Conservation (phyloP, 2,329 filamentous ascomycete genomes). For the Ophiostoma ips region DNA sequence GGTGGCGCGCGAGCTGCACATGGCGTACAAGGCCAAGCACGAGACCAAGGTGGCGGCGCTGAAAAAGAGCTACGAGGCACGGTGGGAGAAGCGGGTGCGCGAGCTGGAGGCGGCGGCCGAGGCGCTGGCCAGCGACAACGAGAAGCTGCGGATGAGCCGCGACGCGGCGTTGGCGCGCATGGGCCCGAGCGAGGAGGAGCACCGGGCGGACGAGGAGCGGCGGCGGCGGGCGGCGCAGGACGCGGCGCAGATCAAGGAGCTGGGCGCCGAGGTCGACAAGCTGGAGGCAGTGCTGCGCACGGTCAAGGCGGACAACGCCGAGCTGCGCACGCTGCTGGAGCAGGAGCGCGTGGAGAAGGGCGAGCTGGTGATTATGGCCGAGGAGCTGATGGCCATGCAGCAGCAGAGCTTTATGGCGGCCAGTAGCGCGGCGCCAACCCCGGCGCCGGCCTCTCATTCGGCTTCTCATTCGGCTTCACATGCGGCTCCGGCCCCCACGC, state of each 20-base stretch:
- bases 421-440: background rate
- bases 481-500: background rate
- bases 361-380: slow-evolving; percentile 65
- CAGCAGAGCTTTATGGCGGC: slow-evolving; percentile 33
- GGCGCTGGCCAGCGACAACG: slow-evolving; percentile 58
- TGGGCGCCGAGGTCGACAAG: slow-evolving; percentile 61
- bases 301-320: slow-evolving; percentile 55
- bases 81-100: slow-evolving; percentile 77
- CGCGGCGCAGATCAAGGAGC: slow-evolving; percentile 51
- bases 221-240: slow-evolving; percentile 47
- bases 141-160: slow-evolving; percentile 51
- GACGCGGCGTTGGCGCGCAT: slow-evolving; percentile 52
- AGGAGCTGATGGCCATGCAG: slow-evolving; percentile 64
- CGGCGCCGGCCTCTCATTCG: background rate
- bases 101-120: slow-evolving; percentile 63
- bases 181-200: slow-evolving; percentile 27
- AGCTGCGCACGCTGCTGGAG: slow-evolving; percentile 52
- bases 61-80: slow-evolving; percentile 69
- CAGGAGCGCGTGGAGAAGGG: slow-evolving; percentile 70
- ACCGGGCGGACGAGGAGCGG: slow-evolving; percentile 34
- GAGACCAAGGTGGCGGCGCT: slow-evolving; percentile 89
- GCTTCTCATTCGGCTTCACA: background rate
- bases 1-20: slow-evolving; percentile 84
- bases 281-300: slow-evolving; percentile 58
- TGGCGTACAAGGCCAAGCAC: slow-evolving; percentile 92